Conservation (phyloP, 495 filamentous ascomycete species). For the Aspergillus carlsbadensis region DNA sequence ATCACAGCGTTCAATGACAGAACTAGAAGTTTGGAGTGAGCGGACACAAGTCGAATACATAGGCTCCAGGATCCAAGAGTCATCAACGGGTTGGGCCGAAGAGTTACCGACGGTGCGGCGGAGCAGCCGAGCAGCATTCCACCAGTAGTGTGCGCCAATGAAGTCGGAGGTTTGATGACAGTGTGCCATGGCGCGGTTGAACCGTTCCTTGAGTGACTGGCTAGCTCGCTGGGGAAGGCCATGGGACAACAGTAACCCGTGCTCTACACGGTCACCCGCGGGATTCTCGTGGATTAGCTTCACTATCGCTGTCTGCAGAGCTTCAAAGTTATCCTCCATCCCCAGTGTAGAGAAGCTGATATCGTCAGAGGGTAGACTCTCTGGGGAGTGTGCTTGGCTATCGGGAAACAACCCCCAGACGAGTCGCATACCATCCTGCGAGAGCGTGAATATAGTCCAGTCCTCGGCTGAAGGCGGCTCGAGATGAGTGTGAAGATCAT, state of each 20-base stretch:
- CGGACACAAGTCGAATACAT: conserved; percentile 39
- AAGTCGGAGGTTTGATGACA: conserved; percentile 44
- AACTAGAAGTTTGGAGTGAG: conserved; percentile 36
- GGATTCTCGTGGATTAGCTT: conserved; percentile 81
- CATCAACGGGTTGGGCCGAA: conserved; percentile 22
- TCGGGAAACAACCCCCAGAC: conserved; percentile 63
- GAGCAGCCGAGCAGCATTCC: conserved; percentile 45
- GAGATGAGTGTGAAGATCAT: conserved; percentile 29
- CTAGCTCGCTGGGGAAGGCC: not conserved
- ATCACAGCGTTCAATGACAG: conserved; percentile 44
- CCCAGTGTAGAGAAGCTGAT: conserved; percentile 62
- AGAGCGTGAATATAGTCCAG: conserved; percentile 68
- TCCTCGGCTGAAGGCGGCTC: conserved; percentile 45
- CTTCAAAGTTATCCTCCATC: conserved; percentile 78
- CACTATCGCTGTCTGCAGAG: conserved; percentile 75
- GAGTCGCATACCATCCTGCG: conserved; percentile 64
- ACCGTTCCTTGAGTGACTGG: conserved; percentile 37
- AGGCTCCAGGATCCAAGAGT: conserved; percentile 44
- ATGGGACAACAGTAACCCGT: conserved; percentile 7
- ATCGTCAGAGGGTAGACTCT: conserved; percentile 49
- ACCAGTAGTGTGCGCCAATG: conserved; percentile 51
- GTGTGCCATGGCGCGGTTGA: conserved; percentile 39
- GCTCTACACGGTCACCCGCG: conserved; percentile 38
- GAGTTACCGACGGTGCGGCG: conserved; percentile 24
- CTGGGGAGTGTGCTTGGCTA: conserved; percentile 14